Evolutionary conservation across 1,284 basidiomycete species (phyloP).

Genomic region (Irpex lacteus): DNA sequence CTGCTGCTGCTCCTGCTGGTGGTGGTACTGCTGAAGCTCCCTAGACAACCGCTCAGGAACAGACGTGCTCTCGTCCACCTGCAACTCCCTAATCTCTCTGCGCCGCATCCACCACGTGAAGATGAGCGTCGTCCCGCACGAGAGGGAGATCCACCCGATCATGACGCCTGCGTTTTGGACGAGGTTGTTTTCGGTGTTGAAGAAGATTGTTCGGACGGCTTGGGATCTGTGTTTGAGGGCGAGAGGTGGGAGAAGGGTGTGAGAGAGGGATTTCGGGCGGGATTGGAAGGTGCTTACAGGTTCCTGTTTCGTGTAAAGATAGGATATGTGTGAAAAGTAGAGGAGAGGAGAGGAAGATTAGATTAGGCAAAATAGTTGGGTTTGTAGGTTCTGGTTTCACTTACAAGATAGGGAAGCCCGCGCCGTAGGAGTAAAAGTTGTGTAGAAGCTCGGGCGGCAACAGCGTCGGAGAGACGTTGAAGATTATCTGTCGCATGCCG

Average conservation of each 20-base stretch:
- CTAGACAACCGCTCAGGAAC: neutral
- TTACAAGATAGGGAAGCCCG: constrained; percentile 46
- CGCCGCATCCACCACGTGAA: constrained; percentile 40
- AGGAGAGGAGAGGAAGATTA: neutral
- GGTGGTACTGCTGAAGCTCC: neutral
- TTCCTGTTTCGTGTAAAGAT: constrained; percentile 15
- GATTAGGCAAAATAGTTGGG: neutral
- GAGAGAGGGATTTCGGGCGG: neutral
- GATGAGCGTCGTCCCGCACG: constrained; percentile 35
- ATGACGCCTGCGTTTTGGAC: constrained; percentile 44
- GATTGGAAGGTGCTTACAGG: constrained; percentile 14
- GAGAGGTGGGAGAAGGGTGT: no score
- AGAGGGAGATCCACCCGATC: constrained; percentile 41
- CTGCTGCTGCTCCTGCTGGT: neutral
- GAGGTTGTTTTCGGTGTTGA: constrained; percentile 44
- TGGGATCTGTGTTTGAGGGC: constrained; percentile 21
- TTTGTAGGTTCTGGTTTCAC: constrained; percentile 8
- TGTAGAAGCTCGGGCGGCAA: constrained; percentile 45
- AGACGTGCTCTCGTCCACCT: constrained; percentile 4
- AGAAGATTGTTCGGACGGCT: constrained; percentile 45
- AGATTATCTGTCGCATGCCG: constrained; percentile 32
- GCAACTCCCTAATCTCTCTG: constrained; percentile 17
- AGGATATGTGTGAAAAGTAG: no score
- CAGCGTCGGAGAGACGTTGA: constrained; percentile 40
- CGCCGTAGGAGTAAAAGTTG: constrained; percentile 36